A percentile compares a stretch with the other conserved stretches of the same genome.
Conservation (phyloP, 2,329 filamentous ascomycete genomes). For the Hirsutella minnesotensis region DNA sequence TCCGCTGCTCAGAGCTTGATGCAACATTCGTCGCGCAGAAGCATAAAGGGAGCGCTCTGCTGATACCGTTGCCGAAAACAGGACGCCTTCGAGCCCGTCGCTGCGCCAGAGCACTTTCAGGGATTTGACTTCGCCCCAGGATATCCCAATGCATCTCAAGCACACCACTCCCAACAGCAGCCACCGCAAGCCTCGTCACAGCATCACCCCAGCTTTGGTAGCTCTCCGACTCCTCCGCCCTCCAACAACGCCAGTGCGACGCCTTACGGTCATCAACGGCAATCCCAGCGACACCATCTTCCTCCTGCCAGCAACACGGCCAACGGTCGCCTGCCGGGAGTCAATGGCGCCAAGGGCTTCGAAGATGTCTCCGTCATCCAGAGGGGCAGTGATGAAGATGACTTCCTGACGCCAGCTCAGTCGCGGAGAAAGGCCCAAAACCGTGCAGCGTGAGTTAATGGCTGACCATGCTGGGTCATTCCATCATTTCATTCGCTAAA, state of each 20-base stretch:
- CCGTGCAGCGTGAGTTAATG: slow-evolving; percentile 42
- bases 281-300: slow-evolving; percentile 10
- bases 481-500: background rate
- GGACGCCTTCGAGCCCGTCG: slow-evolving; percentile 38
- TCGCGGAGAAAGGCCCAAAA: slow-evolving; percentile 50
- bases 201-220: slow-evolving; percentile 11
- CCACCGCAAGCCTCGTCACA: background rate
- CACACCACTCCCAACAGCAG: background rate
- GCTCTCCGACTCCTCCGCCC: slow-evolving; percentile 10
- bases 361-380: slow-evolving; percentile 20
- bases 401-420: slow-evolving; percentile 43
- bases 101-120: slow-evolving; percentile 35
- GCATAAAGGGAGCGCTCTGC: background rate
- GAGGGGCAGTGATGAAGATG: slow-evolving; percentile 42
- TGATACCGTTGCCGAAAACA: slow-evolving; percentile 13
- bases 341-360: background rate
- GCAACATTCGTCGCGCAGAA: background rate
- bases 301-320: slow-evolving; percentile 9
- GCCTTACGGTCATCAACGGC: background rate
- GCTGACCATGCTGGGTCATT: background rate
- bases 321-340: background rate
- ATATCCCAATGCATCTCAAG: slow-evolving; percentile 20
- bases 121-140: slow-evolving; percentile 28
- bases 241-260: slow-evolving; percentile 4
- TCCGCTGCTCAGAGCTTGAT: background rate